Conservation (phyloP, 257 asterid genomes). For the Orobanche coerulescens region DNA sequence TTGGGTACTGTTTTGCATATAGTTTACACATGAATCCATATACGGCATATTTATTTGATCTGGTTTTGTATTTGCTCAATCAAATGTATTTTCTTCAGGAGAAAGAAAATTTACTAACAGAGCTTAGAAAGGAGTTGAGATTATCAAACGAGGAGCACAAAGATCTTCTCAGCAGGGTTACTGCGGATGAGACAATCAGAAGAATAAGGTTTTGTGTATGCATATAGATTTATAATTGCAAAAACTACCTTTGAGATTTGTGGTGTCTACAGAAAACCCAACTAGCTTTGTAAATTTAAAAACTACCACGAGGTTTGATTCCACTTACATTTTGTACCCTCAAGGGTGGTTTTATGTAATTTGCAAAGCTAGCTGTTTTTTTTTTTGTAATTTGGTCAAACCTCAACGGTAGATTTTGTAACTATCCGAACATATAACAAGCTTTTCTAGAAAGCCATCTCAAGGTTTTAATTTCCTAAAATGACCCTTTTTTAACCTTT, state of each 20-base stretch:
- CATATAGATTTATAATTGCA: background rate
- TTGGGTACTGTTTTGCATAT: constrained; percentile 53
- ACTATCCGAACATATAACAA: background rate
- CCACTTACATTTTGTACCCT: background rate
- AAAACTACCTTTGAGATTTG: background rate
- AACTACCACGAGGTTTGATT: background rate
- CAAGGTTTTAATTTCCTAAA: background rate
- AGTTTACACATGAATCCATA: constrained; percentile 20
- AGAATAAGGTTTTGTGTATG: constrained; percentile 55
- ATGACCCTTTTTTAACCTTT: background rate
- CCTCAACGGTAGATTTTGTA: background rate
- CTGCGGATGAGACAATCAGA: constrained; percentile 67
- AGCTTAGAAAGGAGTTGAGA: constrained; percentile 83
- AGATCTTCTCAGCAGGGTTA: constrained; percentile 71
- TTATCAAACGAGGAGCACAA: constrained; percentile 88
- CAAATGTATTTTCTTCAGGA: constrained; percentile 53
- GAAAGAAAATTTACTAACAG: constrained; percentile 85
- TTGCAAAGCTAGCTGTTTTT: background rate
- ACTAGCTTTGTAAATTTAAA: background rate
- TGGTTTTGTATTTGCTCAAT: constrained; percentile 27
- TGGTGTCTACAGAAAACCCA: no score
- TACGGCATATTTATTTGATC: constrained; percentile 25
- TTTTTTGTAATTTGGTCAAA: background rate
- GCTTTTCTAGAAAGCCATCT: background rate
- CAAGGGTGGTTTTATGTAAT: background rate